These are phyloP conservation scores for Aspergillus sp. DNA, from an alignment of 2,329 filamentous ascomycete species.

Conservation along the genomic window DNA sequence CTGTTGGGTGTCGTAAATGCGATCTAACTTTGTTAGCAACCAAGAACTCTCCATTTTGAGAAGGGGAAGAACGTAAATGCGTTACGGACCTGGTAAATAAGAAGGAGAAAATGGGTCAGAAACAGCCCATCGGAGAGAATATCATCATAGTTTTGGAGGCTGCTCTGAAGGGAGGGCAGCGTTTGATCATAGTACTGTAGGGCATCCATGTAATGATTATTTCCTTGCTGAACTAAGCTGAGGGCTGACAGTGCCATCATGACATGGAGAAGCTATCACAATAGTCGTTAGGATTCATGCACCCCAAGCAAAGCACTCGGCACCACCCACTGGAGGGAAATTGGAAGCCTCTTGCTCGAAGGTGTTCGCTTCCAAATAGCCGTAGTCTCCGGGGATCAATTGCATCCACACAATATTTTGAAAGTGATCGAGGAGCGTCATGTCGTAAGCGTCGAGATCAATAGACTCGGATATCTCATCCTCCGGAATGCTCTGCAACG, in stretches of 20 bases:
- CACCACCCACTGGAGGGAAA: slow-evolving; percentile 52
- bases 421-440: slow-evolving; percentile 40
- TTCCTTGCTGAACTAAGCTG: slow-evolving; percentile 50
- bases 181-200: slow-evolving; percentile 57
- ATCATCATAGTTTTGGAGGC: slow-evolving; percentile 48
- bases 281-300: slow-evolving; percentile 11
- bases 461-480: slow-evolving; percentile 7
- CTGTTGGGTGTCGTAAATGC: slow-evolving; percentile 47
- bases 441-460: slow-evolving; percentile 31
- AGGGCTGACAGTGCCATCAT: slow-evolving; percentile 60
- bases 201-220: slow-evolving; percentile 48
- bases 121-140: slow-evolving; percentile 58
- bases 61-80: background rate
- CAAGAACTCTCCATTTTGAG: background rate
- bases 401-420: slow-evolving; percentile 44
- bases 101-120: slow-evolving; percentile 57
- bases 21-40: slow-evolving; percentile 33
- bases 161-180: slow-evolving; percentile 49
- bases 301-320: slow-evolving; percentile 3
- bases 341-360: slow-evolving; percentile 49
- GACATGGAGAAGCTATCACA: slow-evolving; percentile 53
- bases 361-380: slow-evolving; percentile 39
- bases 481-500: slow-evolving; percentile 24
- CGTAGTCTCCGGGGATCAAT: slow-evolving; percentile 30
- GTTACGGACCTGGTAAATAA: slow-evolving; percentile 55